A percentile compares a stretch with the other conserved stretches of the same genome.
These are phyloP conservation scores for Podosphaera fusca DNA, from an alignment of 2,329 filamentous ascomycete species.

Conservation along the genomic window DNA sequence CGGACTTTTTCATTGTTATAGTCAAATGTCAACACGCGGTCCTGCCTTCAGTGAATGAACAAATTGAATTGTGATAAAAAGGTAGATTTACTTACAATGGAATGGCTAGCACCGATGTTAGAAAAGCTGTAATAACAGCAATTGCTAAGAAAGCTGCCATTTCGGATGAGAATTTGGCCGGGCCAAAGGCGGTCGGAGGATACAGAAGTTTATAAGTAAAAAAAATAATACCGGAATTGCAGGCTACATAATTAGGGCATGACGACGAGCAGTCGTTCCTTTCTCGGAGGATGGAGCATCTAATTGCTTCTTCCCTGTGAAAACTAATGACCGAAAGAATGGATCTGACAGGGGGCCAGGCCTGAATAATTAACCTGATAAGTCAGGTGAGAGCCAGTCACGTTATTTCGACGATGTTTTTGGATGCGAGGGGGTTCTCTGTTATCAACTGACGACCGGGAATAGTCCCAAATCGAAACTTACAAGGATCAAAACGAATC, in stretches of 20 bases:
- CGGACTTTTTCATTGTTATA: constrained; percentile 31
- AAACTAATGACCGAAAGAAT: not conserved
- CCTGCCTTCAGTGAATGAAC: constrained; percentile 5
- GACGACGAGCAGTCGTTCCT: not conserved
- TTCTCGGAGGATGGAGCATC: not conserved
- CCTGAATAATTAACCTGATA: not conserved
- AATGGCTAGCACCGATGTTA: constrained; percentile 5
- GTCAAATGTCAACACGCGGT: constrained; percentile 21
- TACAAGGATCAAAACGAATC: too few species aligned
- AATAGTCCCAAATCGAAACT: not conserved
- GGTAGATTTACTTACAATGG: constrained; percentile 8
- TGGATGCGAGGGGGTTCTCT: not conserved
- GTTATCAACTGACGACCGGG: not conserved
- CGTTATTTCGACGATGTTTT: not conserved
- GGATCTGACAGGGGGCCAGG: not conserved
- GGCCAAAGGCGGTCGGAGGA: too few species aligned
- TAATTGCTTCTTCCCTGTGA: not conserved
- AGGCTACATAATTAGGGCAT: not conserved
- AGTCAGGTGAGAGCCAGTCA: not conserved
- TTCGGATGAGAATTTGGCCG: not conserved
- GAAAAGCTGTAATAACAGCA: constrained; percentile 4
- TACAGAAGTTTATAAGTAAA: not conserved
- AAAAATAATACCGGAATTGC: not conserved
- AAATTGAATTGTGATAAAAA: constrained; percentile 4
- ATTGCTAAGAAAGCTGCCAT: constrained; percentile 1